These are phyloP conservation scores for Cryoendolithus antarcticus DNA, from an alignment of 2,329 filamentous ascomycete genomes.

Conservation along the genomic window DNA sequence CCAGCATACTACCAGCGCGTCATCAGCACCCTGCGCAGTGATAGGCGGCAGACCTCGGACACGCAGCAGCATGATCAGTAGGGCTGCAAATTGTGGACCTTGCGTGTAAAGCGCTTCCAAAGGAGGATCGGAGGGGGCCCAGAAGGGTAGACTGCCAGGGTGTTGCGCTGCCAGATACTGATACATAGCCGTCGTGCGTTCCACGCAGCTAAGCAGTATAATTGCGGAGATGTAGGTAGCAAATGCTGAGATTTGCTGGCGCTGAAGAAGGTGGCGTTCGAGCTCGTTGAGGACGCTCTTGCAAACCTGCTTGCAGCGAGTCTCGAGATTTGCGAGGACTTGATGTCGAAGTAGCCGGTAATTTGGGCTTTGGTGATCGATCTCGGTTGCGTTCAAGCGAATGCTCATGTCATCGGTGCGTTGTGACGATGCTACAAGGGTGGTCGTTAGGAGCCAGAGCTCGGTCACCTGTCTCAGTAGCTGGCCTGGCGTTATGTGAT, in stretches of 20 bases:
- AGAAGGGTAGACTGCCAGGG: not conserved
- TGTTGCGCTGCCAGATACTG: constrained; percentile 8
- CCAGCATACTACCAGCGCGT: constrained; percentile 3
- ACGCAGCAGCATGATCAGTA: constrained; percentile 45
- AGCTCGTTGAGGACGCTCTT: constrained; percentile 47
- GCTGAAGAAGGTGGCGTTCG: constrained; percentile 46
- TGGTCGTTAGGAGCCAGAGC: constrained; percentile 44
- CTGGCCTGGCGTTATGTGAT: constrained; percentile 21
- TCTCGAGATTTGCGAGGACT: constrained; percentile 36
- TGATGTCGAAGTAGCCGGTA: no score
- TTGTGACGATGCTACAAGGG: constrained; percentile 24
- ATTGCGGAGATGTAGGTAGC: constrained; percentile 48
- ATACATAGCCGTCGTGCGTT: constrained; percentile 48
- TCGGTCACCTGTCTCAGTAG: constrained; percentile 42
- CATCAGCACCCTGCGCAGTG: constrained; percentile 22
- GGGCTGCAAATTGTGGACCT: constrained; percentile 45
- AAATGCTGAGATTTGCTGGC: constrained; percentile 44
- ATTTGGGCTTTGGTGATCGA: not conserved
- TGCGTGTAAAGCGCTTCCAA: constrained; percentile 42
- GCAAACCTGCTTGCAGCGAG: constrained; percentile 39
- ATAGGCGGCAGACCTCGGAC: constrained; percentile 40
- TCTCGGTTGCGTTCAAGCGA: no score
- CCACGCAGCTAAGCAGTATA: constrained; percentile 47
- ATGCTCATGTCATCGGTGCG: not conserved
- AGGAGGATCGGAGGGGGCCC: constrained; percentile 12